Percentiles rank a stretch among this genome's conserved stretches.
Conservation (phyloP, 352 stramenopile species). For the Phytophthora vignae region DNA sequence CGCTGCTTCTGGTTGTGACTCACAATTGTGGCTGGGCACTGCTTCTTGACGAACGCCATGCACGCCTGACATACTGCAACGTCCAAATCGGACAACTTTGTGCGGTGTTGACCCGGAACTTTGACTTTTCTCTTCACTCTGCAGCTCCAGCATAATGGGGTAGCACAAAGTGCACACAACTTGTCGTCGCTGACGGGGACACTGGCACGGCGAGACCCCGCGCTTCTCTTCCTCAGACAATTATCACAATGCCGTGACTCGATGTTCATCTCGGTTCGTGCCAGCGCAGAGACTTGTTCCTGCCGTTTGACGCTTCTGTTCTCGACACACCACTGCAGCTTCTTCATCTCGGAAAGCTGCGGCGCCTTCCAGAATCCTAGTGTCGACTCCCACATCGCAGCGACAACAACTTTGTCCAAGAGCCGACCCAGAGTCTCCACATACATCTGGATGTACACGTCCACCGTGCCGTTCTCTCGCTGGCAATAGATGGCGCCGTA, state of each 20-base stretch:
- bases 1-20: constrained; percentile 1
- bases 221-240: not conserved
- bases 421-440: constrained; percentile 25
- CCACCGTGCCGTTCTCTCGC: constrained; percentile 19
- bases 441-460: constrained; percentile 32
- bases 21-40: not conserved
- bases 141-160: not conserved
- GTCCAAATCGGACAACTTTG: not conserved
- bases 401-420: constrained; percentile 21
- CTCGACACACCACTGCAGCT: constrained; percentile 32
- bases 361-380: constrained; percentile 30
- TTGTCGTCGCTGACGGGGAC: not conserved
- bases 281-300: not conserved
- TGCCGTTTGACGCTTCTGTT: not conserved
- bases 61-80: not conserved
- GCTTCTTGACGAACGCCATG: not conserved
- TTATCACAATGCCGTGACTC: not conserved
- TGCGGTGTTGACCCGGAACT: not conserved
- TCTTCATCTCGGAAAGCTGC: constrained; percentile 25
- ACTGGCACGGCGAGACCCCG: not conserved
- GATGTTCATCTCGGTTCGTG: not conserved
- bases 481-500: constrained; percentile 31
- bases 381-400: constrained; percentile 18
- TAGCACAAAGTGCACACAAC: not conserved
- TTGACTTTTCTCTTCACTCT: not conserved